Evolutionary conservation across 169 alveolate species (phyloP).

Genomic region (Plasmodium chabaudi): DNA sequence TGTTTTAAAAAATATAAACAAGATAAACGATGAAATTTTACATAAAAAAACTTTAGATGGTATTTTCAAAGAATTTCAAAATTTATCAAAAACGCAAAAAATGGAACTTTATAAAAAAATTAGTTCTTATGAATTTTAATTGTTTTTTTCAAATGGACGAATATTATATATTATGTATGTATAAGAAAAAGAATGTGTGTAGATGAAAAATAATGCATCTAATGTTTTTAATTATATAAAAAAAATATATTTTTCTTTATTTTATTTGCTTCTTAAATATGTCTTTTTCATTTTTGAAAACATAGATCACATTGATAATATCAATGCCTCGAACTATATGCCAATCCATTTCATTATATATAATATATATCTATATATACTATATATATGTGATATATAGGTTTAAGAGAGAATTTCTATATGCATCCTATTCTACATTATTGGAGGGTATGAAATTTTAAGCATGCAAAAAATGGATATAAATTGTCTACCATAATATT

Average conservation of each 20-base stretch:
- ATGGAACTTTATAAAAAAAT: constrained; percentile 48
- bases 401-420: too few species aligned
- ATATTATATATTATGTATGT: neutral
- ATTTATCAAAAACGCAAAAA: constrained; percentile 14
- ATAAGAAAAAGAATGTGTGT: neutral
- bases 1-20: constrained; percentile 20
- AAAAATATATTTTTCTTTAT: neutral
- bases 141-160: neutral
- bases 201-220: neutral
- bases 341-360: too few species aligned
- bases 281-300: too few species aligned
- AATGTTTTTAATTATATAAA: constrained; percentile 5
- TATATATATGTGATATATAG: too few species aligned
- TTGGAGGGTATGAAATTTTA: too few species aligned
- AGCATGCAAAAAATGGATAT: too few species aligned
- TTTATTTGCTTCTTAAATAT: too few species aligned
- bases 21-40: constrained; percentile 9
- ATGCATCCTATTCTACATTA: too few species aligned
- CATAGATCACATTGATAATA: too few species aligned
- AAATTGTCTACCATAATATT: too few species aligned
- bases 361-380: too few species aligned
- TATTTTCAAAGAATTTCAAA: constrained; percentile 34
- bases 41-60: constrained; percentile 27
- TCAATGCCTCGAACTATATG: too few species aligned
- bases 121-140: constrained; percentile 18